phyloP scores from a whole-genome alignment of 192 early-diverging fungal species.

The Powellomyces hirtus region DNA sequence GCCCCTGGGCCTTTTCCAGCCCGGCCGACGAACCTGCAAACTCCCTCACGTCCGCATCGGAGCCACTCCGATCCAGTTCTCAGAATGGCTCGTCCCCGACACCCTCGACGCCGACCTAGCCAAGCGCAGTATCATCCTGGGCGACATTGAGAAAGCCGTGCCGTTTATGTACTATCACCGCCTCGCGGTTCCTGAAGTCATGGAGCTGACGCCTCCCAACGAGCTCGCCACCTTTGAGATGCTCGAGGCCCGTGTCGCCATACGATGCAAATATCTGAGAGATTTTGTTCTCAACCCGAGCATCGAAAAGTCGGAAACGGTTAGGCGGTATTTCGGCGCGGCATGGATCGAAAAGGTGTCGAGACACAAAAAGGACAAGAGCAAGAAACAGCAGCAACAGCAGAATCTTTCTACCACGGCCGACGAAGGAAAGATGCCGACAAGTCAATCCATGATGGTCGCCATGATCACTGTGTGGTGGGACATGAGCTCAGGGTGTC shows the following conservation, averaged over 20 bases:
- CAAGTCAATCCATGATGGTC: slow-evolving; percentile 11
- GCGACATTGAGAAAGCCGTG: slow-evolving; percentile 18
- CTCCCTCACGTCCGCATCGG: slow-evolving; percentile 45
- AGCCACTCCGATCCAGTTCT: slow-evolving; percentile 17
- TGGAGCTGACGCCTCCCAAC: slow-evolving; percentile 23
- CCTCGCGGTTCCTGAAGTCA: slow-evolving; percentile 25
- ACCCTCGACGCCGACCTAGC: not conserved
- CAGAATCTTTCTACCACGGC: not conserved
- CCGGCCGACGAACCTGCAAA: slow-evolving; percentile 37
- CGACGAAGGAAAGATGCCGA: not conserved
- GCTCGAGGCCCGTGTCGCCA: slow-evolving; percentile 10
- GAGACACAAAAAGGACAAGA: slow-evolving; percentile 13
- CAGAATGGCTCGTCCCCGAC: slow-evolving; percentile 7
- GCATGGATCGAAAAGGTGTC: slow-evolving; percentile 23
- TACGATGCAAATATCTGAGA: slow-evolving; percentile 9
- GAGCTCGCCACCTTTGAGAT: slow-evolving; percentile 15
- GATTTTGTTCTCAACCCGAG: slow-evolving; percentile 5
- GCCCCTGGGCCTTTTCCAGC: slow-evolving; percentile 41
- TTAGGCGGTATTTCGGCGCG: slow-evolving; percentile 22
- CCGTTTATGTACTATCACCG: slow-evolving; percentile 29
- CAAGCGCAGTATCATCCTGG: slow-evolving; percentile 3
- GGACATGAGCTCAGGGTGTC: slow-evolving; percentile 9
- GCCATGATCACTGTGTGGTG: slow-evolving; percentile 21
- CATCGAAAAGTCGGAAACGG: not conserved
- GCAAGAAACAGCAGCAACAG: not conserved